Percentiles rank a stretch among this genome's conserved stretches.
Conservation (phyloP, 257 asterid genomes). For the Voacanga thouarsii region DNA sequence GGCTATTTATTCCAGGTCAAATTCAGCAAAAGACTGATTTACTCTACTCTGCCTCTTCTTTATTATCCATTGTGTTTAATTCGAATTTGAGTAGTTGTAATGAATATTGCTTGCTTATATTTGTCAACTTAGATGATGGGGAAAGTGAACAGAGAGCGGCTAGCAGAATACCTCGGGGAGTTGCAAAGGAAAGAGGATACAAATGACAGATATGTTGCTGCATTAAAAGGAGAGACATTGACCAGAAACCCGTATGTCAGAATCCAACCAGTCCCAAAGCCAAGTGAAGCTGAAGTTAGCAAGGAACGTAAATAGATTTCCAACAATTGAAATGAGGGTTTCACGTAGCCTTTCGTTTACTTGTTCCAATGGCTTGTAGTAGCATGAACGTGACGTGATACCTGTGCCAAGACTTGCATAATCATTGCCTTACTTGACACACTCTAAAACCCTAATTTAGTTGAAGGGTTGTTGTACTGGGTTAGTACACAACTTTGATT, state of each 20-base stretch:
- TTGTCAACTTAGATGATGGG: constrained; percentile 74
- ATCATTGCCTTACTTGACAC: not conserved
- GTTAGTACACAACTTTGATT: not conserved
- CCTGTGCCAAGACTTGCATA: not conserved
- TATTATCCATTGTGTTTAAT: not conserved
- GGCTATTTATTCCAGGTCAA: too few relatives aligned
- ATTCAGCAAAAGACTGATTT: too few relatives aligned
- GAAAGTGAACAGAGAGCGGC: constrained; percentile 78
- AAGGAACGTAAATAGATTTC: constrained; percentile 34
- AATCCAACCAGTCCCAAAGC: constrained; percentile 67
- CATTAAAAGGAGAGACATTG: constrained; percentile 82
- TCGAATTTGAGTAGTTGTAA: not conserved
- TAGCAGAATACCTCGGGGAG: constrained; percentile 83
- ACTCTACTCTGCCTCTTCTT: not conserved
- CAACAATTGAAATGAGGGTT: not conserved
- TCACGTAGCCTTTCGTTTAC: not conserved
- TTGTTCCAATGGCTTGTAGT: not conserved
- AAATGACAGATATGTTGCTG: constrained; percentile 89
- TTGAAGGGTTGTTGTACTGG: not conserved
- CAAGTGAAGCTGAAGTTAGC: constrained; percentile 29
- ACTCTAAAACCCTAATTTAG: not conserved
- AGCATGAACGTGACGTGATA: not conserved
- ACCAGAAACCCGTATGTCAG: constrained; percentile 84
- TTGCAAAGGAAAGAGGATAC: constrained; percentile 86
- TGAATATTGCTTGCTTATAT: not conserved